These are phyloP conservation scores for Alnus rubra DNA, from an alignment of 306 rosid species.

Conservation along the genomic window DNA sequence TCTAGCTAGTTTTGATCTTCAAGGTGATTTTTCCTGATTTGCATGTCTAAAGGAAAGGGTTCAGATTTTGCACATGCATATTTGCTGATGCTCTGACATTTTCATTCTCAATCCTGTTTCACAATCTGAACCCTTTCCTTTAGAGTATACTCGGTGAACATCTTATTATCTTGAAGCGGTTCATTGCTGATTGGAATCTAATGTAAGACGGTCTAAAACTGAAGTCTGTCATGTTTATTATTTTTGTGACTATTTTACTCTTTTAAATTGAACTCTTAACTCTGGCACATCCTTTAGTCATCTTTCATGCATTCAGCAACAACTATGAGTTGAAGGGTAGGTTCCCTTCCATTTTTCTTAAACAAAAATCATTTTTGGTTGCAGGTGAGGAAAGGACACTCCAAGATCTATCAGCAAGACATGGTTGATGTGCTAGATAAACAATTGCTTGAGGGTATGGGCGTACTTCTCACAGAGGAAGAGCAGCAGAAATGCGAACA, in stretches of 20 bases:
- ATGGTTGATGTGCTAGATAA: conserved; percentile 88
- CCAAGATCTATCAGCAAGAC: conserved; percentile 72
- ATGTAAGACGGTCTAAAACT: not conserved
- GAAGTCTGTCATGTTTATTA: not conserved
- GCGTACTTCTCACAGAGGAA: conserved; percentile 97
- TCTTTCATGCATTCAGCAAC: conserved; percentile 23
- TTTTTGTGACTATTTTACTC: not conserved
- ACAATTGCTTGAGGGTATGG: conserved; percentile 98
- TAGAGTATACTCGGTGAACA: not conserved
- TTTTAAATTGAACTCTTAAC: not conserved
- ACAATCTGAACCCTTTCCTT: not conserved
- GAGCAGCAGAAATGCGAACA: conserved; percentile 92
- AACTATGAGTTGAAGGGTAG: not conserved
- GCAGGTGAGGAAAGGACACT: conserved; percentile 90
- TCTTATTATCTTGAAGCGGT: not conserved
- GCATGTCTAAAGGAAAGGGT: not conserved
- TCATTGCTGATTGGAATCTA: not conserved
- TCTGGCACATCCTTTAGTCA: not conserved
- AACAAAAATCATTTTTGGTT: conserved; percentile 24
- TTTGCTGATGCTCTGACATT: not conserved
- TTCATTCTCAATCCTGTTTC: conserved; percentile 1
- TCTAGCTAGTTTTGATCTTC: not conserved
- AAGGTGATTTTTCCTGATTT: not conserved
- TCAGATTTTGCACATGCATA: not conserved
- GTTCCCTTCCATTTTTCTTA: conserved; percentile 19